phyloP scores from a whole-genome alignment of 768 basidiomycete genomes.

The Boletus speciosus region DNA sequence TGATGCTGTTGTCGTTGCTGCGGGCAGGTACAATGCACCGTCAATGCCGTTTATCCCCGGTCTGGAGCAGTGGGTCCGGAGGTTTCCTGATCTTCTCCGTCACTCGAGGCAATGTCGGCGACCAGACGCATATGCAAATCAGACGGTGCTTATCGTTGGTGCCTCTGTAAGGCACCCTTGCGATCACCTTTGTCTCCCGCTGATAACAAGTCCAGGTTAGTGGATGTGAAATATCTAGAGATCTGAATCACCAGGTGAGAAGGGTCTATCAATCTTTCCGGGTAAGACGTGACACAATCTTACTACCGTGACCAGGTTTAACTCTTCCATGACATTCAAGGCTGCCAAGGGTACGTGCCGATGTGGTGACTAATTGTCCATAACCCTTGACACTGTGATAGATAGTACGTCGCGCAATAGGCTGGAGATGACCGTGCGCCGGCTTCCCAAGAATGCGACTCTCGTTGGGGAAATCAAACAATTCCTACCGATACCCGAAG shows the following conservation, averaged over 20 bases:
- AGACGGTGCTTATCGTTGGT: slow-evolving; percentile 45
- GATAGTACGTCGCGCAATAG: background rate
- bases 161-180: slow-evolving; percentile 2
- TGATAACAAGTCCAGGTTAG: background rate
- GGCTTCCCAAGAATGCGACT: slow-evolving; percentile 11
- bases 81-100: slow-evolving; percentile 30
- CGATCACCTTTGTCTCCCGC: background rate
- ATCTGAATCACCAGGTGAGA: slow-evolving; percentile 7
- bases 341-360: background rate
- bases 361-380: background rate
- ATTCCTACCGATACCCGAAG: slow-evolving; percentile 5
- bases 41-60: slow-evolving; percentile 15
- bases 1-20: slow-evolving; percentile 13
- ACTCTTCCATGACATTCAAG: background rate
- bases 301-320: background rate
- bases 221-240: slow-evolving; percentile 12
- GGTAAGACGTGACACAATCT: background rate
- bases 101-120: slow-evolving; percentile 44
- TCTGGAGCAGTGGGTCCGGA: slow-evolving; percentile 11
- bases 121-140: slow-evolving; percentile 34
- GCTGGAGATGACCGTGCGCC: background rate
- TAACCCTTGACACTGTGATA: background rate
- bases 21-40: slow-evolving; percentile 12
- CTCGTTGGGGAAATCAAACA: slow-evolving; percentile 12
- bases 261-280: slow-evolving; percentile 12